Evolutionary conservation across 2,329 filamentous ascomycete genomes (phyloP).

Genomic region (Neoscytalidium dimidiatum): DNA sequence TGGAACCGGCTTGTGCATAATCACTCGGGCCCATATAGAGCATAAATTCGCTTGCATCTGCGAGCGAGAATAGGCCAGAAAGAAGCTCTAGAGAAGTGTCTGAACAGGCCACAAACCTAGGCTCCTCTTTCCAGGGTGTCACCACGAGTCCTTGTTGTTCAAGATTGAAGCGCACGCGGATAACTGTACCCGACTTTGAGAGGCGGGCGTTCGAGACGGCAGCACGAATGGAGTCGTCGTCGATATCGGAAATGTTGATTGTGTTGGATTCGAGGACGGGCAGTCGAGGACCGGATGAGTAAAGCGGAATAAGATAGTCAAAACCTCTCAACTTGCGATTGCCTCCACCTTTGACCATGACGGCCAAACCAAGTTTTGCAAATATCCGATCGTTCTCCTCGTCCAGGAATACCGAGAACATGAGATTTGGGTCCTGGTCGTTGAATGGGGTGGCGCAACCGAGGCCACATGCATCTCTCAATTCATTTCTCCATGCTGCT

Average conservation of each 20-base stretch:
- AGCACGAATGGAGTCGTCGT: not conserved
- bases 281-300: not conserved
- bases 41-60: not conserved
- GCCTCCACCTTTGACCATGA: conserved; percentile 12
- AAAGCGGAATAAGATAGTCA: not conserved
- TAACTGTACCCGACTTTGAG: not conserved
- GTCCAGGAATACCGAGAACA: conserved; percentile 3
- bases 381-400: not conserved
- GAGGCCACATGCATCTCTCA: not conserved
- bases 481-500: not conserved
- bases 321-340: not conserved
- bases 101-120: not conserved
- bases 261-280: not conserved
- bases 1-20: not conserved
- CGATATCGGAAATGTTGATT: not conserved
- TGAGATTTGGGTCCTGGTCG: conserved; percentile 1
- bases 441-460: conserved; percentile 4
- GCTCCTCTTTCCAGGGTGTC: not conserved
- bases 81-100: conserved; percentile 9
- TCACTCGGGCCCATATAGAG: conserved; percentile 1
- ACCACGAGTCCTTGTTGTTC: not conserved
- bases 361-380: not conserved
- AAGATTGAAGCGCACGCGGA: not conserved
- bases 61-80: conserved; percentile 4
- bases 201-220: not conserved